Conservation (phyloP, 306 rosid species). For the Cucurbita argyrosperma region DNA sequence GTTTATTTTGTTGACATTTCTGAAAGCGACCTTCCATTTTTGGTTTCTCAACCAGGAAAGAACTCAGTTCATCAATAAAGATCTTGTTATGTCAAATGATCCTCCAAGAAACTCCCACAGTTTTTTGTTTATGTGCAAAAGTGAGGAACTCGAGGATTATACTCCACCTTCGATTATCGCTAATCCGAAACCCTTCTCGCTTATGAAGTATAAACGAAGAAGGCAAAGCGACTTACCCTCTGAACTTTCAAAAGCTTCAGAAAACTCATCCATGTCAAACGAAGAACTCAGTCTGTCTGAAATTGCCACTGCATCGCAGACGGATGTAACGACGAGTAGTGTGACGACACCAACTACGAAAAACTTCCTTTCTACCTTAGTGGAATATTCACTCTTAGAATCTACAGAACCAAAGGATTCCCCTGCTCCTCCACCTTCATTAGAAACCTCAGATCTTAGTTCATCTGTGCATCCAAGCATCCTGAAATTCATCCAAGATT, state of each 20-base stretch:
- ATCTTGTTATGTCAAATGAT: slow-evolving; percentile 36
- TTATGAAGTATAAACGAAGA: slow-evolving; percentile 60
- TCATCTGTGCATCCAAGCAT: slow-evolving; percentile 54
- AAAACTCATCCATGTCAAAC: slow-evolving; percentile 35
- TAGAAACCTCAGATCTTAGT: slow-evolving; percentile 26
- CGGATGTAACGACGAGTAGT: slow-evolving; percentile 6
- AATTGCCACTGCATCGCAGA: slow-evolving; percentile 46
- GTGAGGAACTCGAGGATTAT: slow-evolving; percentile 54
- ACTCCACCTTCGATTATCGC: slow-evolving; percentile 25
- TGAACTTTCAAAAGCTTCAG: slow-evolving; percentile 41
- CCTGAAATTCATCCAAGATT: slow-evolving; percentile 42
- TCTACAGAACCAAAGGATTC: slow-evolving; percentile 54
- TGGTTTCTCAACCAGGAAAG: slow-evolving; percentile 32
- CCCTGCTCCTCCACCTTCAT: slow-evolving; percentile 23
- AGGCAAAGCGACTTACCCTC: slow-evolving; percentile 36
- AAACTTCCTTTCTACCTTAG: slow-evolving; percentile 76
- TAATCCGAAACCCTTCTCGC: slow-evolving; percentile 43
- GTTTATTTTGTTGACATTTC: background rate
- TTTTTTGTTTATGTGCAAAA: slow-evolving; percentile 48
- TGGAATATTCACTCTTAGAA: slow-evolving; percentile 70
- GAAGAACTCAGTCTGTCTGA: slow-evolving; percentile 70
- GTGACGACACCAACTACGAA: slow-evolving; percentile 23
- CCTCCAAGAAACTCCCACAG: slow-evolving; percentile 47
- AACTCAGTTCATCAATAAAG: slow-evolving; percentile 30
- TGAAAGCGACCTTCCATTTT: background rate